A percentile compares a stretch with the other conserved stretches of the same genome.
Evolutionary conservation across 2,329 filamentous ascomycete species (phyloP).

Genomic region (Ophiostoma pallidulum): DNA sequence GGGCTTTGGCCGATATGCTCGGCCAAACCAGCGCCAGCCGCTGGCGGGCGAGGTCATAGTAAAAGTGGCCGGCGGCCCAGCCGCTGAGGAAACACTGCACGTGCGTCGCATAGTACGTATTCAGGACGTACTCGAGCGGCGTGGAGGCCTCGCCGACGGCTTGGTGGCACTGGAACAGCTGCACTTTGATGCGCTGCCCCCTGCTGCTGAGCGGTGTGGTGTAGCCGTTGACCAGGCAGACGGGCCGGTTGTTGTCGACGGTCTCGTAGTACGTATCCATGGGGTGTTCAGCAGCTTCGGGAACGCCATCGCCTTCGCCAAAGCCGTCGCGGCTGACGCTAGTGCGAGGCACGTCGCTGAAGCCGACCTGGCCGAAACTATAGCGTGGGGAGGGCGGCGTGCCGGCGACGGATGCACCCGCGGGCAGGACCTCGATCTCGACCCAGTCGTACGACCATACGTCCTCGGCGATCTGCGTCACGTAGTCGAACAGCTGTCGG

Average conservation of each 20-base stretch:
- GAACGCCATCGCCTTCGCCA: too few species aligned
- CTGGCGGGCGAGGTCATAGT: constrained; percentile 5
- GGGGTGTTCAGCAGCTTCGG: too few species aligned
- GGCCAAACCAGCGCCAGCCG: constrained; percentile 1
- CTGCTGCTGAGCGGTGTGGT: background rate
- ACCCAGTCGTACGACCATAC: background rate
- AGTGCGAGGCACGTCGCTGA: too few species aligned
- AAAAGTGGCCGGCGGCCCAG: constrained; percentile 12
- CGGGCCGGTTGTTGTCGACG: background rate
- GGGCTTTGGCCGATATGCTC: too few species aligned
- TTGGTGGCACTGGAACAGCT: constrained; percentile 14
- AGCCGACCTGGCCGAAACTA: too few species aligned
- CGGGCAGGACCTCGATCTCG: background rate
- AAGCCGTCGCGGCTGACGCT: too few species aligned
- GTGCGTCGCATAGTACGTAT: constrained; percentile 12
- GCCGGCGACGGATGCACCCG: too few species aligned
- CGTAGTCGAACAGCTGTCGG: background rate
- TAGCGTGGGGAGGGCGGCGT: too few species aligned
- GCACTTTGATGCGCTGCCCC: constrained; percentile 11
- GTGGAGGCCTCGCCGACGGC: background rate
- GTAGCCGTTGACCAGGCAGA: constrained; percentile 12
- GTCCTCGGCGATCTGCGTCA: background rate
- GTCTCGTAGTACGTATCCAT: too few species aligned
- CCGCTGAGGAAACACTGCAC: constrained; percentile 15
- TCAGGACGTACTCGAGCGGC: constrained; percentile 13